These are phyloP conservation scores for Yamadazyma friedrichii DNA, from an alignment of 1,139 yeast genomes.

Conservation along the genomic window DNA sequence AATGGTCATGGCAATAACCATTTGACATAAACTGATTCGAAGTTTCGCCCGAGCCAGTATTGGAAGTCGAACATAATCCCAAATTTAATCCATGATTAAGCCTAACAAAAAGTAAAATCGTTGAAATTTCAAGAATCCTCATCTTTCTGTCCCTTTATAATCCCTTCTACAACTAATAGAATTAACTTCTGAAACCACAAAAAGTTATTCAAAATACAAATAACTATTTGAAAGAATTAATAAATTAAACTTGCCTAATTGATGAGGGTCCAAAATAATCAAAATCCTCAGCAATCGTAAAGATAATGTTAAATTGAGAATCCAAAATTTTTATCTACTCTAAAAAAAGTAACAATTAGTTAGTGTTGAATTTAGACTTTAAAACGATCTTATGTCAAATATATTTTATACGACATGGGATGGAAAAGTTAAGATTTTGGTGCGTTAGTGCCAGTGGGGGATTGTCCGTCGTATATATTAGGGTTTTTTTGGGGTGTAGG, in stretches of 20 bases:
- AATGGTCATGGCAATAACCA: conserved; percentile 52
- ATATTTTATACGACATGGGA: no score
- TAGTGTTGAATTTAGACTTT: no score
- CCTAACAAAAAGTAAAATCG: neutral
- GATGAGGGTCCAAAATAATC: neutral
- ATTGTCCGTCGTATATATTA: no score
- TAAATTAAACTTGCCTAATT: neutral
- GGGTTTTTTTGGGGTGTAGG: no score
- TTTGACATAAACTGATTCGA: conserved; percentile 42
- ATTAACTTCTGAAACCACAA: neutral
- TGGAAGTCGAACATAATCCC: conserved; percentile 44
- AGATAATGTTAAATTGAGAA: neutral
- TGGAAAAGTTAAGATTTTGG: no score
- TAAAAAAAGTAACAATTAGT: no score
- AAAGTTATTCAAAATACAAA: neutral
- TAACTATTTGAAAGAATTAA: neutral
- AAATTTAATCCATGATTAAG: conserved; percentile 13
- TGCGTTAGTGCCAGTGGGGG: no score
- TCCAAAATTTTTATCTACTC: neutral
- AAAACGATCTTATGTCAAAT: no score
- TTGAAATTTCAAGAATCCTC: no score
- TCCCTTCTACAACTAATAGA: neutral
- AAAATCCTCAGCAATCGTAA: neutral
- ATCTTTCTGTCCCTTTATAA: conserved; percentile 1
- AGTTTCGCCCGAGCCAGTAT: conserved; percentile 23